Percentiles rank a stretch among this genome's conserved stretches.
phyloP scores from a whole-genome alignment of 2,329 filamentous ascomycete species.

The Aspergillus flavus region DNA sequence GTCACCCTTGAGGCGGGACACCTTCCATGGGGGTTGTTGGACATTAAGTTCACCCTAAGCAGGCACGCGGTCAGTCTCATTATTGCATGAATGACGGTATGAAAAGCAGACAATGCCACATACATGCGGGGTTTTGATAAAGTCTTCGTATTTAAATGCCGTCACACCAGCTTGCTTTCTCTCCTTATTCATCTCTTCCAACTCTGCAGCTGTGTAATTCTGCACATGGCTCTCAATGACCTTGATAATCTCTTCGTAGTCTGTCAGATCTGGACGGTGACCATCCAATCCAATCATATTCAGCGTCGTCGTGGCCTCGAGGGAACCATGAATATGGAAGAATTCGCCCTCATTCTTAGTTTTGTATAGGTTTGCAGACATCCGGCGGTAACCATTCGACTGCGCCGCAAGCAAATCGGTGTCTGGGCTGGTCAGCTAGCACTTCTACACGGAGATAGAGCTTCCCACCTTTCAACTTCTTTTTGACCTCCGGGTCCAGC shows the following conservation, averaged over 20 bases:
- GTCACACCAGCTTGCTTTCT: conserved; percentile 63
- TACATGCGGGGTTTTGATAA: conserved; percentile 59
- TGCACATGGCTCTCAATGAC: conserved; percentile 63
- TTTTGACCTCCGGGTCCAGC: conserved; percentile 39
- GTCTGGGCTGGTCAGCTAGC: conserved; percentile 50
- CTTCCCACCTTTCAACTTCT: conserved; percentile 40
- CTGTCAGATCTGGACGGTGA: conserved; percentile 61
- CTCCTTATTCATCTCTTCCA: conserved; percentile 61
- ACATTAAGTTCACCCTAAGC: conserved; percentile 36
- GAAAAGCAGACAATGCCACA: conserved; percentile 16
- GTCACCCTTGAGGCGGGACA: conserved; percentile 32
- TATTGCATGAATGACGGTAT: too few species aligned
- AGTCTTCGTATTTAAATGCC: conserved; percentile 62
- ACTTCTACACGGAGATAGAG: neutral
- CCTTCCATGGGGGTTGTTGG: conserved; percentile 40
- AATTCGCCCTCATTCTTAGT: conserved; percentile 68
- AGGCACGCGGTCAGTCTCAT: neutral
- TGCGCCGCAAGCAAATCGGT: conserved; percentile 73
- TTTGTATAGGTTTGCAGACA: conserved; percentile 72
- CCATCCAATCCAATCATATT: conserved; percentile 70
- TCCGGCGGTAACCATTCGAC: conserved; percentile 69
- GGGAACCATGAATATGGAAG: conserved; percentile 75
- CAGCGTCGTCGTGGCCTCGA: conserved; percentile 70
- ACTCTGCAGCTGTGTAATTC: conserved; percentile 56
- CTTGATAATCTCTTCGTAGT: conserved; percentile 61